phyloP scores from a whole-genome alignment of 331 rosid species.

The Malus hybrid region DNA sequence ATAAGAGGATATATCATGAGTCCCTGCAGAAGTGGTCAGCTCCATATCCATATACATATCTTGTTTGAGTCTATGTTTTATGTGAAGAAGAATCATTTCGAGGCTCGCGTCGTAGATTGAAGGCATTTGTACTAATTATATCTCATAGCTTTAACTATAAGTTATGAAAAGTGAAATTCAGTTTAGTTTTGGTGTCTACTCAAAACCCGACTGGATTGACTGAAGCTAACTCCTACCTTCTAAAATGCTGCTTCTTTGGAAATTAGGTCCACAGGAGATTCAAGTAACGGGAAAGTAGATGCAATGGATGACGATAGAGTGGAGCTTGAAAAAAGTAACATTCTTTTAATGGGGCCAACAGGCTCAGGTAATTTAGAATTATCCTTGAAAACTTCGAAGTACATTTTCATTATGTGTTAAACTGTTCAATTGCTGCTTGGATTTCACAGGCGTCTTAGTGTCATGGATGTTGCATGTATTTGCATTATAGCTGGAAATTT shows the following conservation, averaged over 20 bases:
- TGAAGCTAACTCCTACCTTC: background rate
- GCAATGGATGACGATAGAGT: slow-evolving; percentile 64
- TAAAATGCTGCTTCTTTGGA: slow-evolving; percentile 21
- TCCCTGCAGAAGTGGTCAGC: slow-evolving; percentile 57
- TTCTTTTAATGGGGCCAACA: slow-evolving; percentile 95
- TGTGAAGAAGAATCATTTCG: background rate
- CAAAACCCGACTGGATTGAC: background rate
- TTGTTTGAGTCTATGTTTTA: slow-evolving; percentile 1
- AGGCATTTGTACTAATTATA: background rate
- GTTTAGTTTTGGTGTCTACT: background rate
- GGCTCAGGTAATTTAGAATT: slow-evolving; percentile 76
- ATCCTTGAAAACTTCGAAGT: background rate
- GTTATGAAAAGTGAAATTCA: background rate
- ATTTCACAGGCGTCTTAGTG: background rate
- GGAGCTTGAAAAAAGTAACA: slow-evolving; percentile 97
- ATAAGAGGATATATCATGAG: slow-evolving; percentile 76
- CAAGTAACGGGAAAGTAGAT: slow-evolving; percentile 30
- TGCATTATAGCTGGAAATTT: background rate
- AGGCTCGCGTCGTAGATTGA: background rate
- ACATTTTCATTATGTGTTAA: background rate
- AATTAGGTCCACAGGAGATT: slow-evolving; percentile 82
- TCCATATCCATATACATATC: slow-evolving; percentile 6
- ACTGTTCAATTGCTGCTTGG: background rate
- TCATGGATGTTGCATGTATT: background rate
- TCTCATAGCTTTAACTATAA: background rate